A percentile compares a stretch with the other conserved stretches of the same genome.
Evolutionary conservation across 225 moss, liverwort and hornwort species (phyloP).

Genomic region (Physcomitrellopsis africana): DNA sequence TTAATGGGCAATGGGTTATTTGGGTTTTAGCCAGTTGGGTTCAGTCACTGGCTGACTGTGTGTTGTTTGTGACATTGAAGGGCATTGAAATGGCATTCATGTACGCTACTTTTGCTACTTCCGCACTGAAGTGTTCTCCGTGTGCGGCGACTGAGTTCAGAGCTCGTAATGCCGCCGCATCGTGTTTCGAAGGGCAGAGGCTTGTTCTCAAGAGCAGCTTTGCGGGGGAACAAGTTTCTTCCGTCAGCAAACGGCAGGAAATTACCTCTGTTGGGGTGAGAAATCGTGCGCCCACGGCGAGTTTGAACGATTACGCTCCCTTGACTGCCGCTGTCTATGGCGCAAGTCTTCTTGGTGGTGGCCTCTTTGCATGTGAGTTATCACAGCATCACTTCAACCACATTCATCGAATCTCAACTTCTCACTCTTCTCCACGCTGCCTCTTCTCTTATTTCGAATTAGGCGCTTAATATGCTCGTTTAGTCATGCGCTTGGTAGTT

Average conservation of each 20-base stretch:
- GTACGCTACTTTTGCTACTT: conserved; percentile 44
- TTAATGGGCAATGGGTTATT: too few relatives aligned
- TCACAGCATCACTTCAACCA: not conserved
- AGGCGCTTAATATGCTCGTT: not conserved
- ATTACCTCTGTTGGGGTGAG: conserved; percentile 31
- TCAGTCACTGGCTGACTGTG: conserved; percentile 3
- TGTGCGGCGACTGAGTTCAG: conserved; percentile 27
- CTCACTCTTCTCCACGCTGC: not conserved
- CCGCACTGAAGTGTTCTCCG: conserved; percentile 39
- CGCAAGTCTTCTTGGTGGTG: conserved; percentile 72
- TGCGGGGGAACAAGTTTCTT: conserved; percentile 29
- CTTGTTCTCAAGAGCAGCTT: conserved; percentile 35
- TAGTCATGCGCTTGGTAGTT: conserved; percentile 11
- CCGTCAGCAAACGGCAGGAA: conserved; percentile 22
- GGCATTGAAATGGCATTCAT: conserved; percentile 36
- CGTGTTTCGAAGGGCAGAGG: conserved; percentile 26
- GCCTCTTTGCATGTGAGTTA: conserved; percentile 78
- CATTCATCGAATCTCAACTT: conserved; percentile 6
- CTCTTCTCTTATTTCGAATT: not conserved
- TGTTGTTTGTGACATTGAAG: conserved; percentile 28
- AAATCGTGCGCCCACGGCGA: conserved; percentile 50
- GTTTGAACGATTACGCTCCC: conserved; percentile 63
- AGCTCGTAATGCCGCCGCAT: conserved; percentile 31
- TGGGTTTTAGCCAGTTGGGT: not conserved
- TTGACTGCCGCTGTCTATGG: conserved; percentile 77